Percentiles rank a stretch among this genome's conserved stretches.
Evolutionary conservation across 805 yeast genomes (phyloP).

Genomic region (Myxozyma melibiosi): DNA sequence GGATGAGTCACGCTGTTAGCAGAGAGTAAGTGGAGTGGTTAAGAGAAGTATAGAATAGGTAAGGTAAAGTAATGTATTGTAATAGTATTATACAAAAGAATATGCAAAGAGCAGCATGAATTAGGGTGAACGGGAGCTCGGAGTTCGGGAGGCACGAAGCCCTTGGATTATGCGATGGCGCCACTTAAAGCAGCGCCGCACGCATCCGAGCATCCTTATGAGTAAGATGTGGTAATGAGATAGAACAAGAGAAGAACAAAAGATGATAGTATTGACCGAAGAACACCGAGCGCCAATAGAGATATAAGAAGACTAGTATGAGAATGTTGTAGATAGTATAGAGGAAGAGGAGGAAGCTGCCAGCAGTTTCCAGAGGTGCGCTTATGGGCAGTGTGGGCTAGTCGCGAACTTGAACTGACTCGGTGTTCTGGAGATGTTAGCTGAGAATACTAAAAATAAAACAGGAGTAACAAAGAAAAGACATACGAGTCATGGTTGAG

Average conservation of each 20-base stretch:
- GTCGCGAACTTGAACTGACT: slow-evolving; percentile 12
- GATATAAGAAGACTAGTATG: neutral
- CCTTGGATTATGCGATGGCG: neutral
- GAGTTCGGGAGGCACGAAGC: neutral
- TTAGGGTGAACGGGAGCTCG: no score
- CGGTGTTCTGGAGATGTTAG: slow-evolving; percentile 3
- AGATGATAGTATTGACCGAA: no score
- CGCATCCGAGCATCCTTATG: slow-evolving; percentile 1
- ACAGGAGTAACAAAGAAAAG: neutral
- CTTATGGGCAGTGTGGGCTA: slow-evolving; percentile 21
- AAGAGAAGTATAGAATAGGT: no score
- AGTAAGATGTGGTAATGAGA: neutral
- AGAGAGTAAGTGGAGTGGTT: no score
- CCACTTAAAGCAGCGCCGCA: neutral
- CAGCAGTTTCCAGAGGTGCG: neutral
- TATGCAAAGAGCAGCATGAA: no score
- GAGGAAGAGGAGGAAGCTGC: neutral
- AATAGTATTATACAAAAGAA: no score
- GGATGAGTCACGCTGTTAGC: no score
- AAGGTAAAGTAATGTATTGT: no score
- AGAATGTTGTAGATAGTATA: neutral
- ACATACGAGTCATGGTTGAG: slow-evolving; percentile 21
- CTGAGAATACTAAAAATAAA: neutral
- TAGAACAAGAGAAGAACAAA: neutral
- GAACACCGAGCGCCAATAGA: no score